A percentile compares a stretch with the other conserved stretches of the same genome.
Evolutionary conservation across 2,329 filamentous ascomycete genomes (phyloP).

Genomic region (Fusarium sp.): DNA sequence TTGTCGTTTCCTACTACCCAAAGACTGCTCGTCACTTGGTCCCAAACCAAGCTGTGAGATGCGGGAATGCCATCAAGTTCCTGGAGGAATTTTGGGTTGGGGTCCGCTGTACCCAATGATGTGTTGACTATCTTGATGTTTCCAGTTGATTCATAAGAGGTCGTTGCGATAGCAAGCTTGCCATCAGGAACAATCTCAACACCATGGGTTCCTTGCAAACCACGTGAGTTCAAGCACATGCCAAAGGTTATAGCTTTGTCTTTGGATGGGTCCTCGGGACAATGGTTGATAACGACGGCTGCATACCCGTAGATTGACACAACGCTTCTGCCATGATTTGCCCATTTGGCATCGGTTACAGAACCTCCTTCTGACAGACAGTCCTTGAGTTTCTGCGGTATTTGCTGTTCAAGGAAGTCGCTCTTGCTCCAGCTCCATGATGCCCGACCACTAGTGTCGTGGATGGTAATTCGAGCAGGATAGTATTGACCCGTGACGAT

Average conservation of each 20-base stretch:
- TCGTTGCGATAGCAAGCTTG: not conserved
- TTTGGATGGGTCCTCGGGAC: not conserved
- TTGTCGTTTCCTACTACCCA: not conserved
- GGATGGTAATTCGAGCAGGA: not conserved
- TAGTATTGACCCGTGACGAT: not conserved
- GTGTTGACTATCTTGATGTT: not conserved
- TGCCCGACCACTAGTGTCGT: fast-evolving
- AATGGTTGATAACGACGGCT: not conserved
- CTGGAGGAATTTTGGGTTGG: not conserved
- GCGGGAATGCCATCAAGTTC: not conserved
- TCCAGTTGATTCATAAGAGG: not conserved
- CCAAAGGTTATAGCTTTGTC: not conserved
- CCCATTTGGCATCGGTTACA: not conserved
- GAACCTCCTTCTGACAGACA: not conserved
- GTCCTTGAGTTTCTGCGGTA: not conserved
- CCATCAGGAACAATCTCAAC: not conserved
- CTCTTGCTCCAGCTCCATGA: not conserved
- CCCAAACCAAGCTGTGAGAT: not conserved
- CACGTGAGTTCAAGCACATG: not conserved
- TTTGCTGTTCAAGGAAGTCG: not conserved
- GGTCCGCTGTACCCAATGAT: not conserved
- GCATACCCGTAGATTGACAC: not conserved
- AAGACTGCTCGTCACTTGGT: not conserved
- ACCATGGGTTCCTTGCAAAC: not conserved
- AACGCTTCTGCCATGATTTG: not conserved